Conservation (phyloP, 2,329 filamentous ascomycete genomes). For the Aspergillus viridinutans region DNA sequence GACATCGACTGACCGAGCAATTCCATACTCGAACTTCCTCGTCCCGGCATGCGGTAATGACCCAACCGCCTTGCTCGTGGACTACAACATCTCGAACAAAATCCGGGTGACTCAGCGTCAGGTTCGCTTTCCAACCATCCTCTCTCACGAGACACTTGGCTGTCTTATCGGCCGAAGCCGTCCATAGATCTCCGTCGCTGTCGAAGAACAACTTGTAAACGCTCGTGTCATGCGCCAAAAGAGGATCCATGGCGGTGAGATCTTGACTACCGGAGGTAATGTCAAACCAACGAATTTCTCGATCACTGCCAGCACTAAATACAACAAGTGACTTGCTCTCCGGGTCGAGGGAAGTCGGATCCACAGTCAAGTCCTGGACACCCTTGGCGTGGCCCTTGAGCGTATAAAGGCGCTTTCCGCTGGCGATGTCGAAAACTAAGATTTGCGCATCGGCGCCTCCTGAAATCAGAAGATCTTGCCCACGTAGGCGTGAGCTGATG, state of each 20-base stretch:
- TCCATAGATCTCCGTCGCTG: slow-evolving; percentile 74
- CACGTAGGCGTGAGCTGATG: slow-evolving; percentile 57
- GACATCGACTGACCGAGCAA: slow-evolving; percentile 40
- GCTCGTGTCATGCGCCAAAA: slow-evolving; percentile 83
- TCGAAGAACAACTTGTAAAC: slow-evolving; percentile 79
- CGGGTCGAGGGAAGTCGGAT: slow-evolving; percentile 56
- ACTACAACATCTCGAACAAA: slow-evolving; percentile 82
- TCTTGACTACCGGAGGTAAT: slow-evolving; percentile 28
- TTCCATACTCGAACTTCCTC: slow-evolving; percentile 94
- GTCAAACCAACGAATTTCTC: slow-evolving; percentile 66
- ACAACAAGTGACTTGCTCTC: slow-evolving; percentile 48
- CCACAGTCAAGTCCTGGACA: slow-evolving; percentile 72
- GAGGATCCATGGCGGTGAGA: slow-evolving; percentile 57
- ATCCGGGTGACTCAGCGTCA: slow-evolving; percentile 74
- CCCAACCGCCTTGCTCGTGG: slow-evolving; percentile 65
- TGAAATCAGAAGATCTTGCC: slow-evolving; percentile 63
- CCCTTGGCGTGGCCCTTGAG: slow-evolving; percentile 76
- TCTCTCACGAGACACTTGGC: slow-evolving; percentile 71
- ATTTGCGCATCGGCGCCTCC: slow-evolving; percentile 76
- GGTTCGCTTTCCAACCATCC: slow-evolving; percentile 66
- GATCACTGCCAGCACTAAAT: slow-evolving; percentile 76
- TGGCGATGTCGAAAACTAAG: slow-evolving; percentile 73
- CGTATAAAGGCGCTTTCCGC: slow-evolving; percentile 65
- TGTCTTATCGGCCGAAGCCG: slow-evolving; percentile 85
- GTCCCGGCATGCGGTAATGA: slow-evolving; percentile 83